Base-by-base conservation (phyloP, 768 basidiomycete genomes). In the Austroboletus eburneus region DNA sequence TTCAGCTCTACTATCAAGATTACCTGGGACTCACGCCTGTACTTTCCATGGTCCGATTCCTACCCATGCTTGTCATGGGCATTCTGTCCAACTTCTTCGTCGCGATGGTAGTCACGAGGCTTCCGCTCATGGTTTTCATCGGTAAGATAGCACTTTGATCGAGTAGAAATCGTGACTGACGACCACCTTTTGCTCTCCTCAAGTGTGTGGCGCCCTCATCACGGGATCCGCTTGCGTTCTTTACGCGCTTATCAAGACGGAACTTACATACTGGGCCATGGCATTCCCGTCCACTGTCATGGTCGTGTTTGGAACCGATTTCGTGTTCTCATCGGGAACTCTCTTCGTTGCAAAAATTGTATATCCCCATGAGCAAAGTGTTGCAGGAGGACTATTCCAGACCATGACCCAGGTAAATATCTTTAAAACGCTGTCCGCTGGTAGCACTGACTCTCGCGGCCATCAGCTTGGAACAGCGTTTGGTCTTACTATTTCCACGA, bases 331-430 rank as follows among this genome's bases (percentile, higher is more conserved):
- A 0, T 68, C 80, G 0, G 89, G 88, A 3, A 85, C 84, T 5
- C 66, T 91, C 14, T 91, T 85, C 55, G 77, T 88, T 34, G 83
- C 87, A 3, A 84, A 82, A 56, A 72, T 84, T 9, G 74, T 79
- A 2, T 61, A 74, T 2, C 80, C 79, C 3, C 73, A 84, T 45
- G 88, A 91, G 55, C 88, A 91, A 63, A 83, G 80, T 63, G 70
- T 90, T 4, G 80, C 82, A 5, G 87, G 85, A 3, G 88, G 80
- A 10, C 48, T 89, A 17, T 89, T 90, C 64, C 84, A 86, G 58
- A 88, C 88, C 1, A 80, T 91, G 77, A 83, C 77, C 5, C 83
- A 85, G 70, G 83, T 80, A 47, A 46, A 66, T 32, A 6, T 16
- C 42, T 35, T 5, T 34, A 25, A 20, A 35, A n/a, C n/a, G n/a